Evolutionary conservation across 2,329 filamentous ascomycete genomes (phyloP).

Genomic region (Cucurbitaria berberidis): DNA sequence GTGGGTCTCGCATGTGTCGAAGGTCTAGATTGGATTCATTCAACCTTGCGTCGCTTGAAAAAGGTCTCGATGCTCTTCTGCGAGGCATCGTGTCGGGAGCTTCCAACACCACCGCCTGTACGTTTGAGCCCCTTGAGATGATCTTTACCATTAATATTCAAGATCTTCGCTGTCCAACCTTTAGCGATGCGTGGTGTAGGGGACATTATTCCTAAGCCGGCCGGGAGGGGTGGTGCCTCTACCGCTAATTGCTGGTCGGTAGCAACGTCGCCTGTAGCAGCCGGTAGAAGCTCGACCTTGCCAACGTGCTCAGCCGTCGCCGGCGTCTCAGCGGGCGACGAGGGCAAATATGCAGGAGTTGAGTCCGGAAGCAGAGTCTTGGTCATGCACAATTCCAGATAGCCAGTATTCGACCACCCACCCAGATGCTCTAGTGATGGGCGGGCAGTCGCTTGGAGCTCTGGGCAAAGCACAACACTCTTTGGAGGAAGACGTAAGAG

Average conservation of each 20-base stretch:
- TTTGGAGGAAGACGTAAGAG: slow-evolving; percentile 60
- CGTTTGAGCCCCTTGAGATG: slow-evolving; percentile 79
- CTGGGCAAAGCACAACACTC: slow-evolving; percentile 54
- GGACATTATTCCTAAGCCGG: background rate
- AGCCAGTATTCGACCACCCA: slow-evolving; percentile 71
- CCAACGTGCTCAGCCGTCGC: background rate
- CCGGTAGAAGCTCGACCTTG: background rate
- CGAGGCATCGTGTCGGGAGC: slow-evolving; percentile 72
- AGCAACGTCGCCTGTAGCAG: background rate
- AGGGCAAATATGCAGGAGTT: background rate
- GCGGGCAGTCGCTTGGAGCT: slow-evolving; percentile 48
- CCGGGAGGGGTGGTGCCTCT: background rate
- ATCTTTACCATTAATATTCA: slow-evolving; percentile 69
- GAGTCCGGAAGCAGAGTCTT: background rate
- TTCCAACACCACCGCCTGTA: slow-evolving; percentile 83
- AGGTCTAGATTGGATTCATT: slow-evolving; percentile 22
- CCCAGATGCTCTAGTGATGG: slow-evolving; percentile 61
- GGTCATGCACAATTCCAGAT: slow-evolving; percentile 57
- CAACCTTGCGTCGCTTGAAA: slow-evolving; percentile 67
- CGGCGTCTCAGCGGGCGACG: slow-evolving; percentile 2
- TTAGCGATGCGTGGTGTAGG: slow-evolving; percentile 19
- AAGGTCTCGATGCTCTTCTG: slow-evolving; percentile 80
- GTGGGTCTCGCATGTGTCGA: background rate
- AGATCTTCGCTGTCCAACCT: slow-evolving; percentile 60
- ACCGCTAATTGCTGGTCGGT: background rate